Evolutionary conservation across 495 filamentous ascomycete species (phyloP), one percentile per base, ranked within the genome.

Genomic region (Darksidea phi): DNA sequence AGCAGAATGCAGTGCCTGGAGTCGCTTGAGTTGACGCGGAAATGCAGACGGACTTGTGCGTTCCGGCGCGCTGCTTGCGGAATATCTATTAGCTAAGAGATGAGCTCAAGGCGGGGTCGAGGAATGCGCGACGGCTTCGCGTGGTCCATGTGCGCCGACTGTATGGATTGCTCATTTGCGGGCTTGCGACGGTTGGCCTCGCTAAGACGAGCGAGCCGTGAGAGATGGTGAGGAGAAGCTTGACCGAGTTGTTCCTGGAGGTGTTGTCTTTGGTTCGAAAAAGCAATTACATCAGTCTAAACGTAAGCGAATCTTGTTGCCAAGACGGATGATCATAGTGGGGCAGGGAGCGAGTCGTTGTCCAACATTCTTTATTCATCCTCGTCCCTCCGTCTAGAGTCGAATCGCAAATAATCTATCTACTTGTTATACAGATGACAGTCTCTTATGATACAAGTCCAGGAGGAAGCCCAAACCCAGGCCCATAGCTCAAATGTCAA

Each of bases 21-120:
- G 28, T 4, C 3, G 10, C 4, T 10, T 32, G n/a, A n/a, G 28
- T 32, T 4, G 28, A 32, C 28, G 28, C 28, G 28, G 10, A 32
- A 32, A 32, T 32, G 4, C 41, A 15, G 41, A 6, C 41, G 41
- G 18, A 43, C 18, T 43, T 43, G 6, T n/a, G 41, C 41, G 13
- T 43, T 13, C 41, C 6, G 41, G 41, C 41, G 48, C 15, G 57
- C 62, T 66, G 58, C 58, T 67, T 67, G 57, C 54, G 64, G 64
- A 63, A 56, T 67, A 57, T 28, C 59, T 25, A 56, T 67, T 57
- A 62, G 53, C 53, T 67, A 67, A 56, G 23, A 56, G 38, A 63
- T 51, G 34, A 34, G 18, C 34, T 17, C 18, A 15, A 17, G 52
- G 32, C 58, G 23, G 15, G 20, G 58, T 48, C 64, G 48, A 52